phyloP scores from a whole-genome alignment of 2,329 filamentous ascomycete species.

The Mariannaea elegans region DNA sequence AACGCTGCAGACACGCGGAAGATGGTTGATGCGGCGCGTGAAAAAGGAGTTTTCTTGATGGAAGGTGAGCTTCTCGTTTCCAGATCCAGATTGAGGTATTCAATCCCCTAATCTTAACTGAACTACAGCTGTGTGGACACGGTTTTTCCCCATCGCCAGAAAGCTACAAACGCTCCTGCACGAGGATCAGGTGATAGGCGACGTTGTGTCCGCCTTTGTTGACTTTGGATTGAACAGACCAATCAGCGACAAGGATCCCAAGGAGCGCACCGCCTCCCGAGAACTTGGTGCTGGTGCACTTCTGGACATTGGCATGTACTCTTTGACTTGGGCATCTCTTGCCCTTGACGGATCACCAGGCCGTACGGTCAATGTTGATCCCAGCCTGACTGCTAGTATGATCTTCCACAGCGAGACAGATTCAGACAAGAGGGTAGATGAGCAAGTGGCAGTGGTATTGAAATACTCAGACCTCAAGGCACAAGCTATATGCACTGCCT shows the following conservation, averaged over 20 bases:
- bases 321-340: slow-evolving; percentile 49
- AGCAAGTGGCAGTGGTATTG: slow-evolving; percentile 24
- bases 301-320: slow-evolving; percentile 54
- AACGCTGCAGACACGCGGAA: slow-evolving; percentile 49
- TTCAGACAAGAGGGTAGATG: too few species aligned
- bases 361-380: slow-evolving; percentile 48
- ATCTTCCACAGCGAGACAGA: too few species aligned
- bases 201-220: slow-evolving; percentile 48
- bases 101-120: too few species aligned
- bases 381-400: slow-evolving; percentile 46
- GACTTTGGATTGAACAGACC: slow-evolving; percentile 50
- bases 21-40: slow-evolving; percentile 48
- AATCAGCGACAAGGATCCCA: slow-evolving; percentile 40
- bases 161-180: slow-evolving; percentile 47
- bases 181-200: slow-evolving; percentile 49
- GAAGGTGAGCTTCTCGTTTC: too few species aligned
- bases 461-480: slow-evolving; percentile 48
- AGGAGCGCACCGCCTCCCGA: slow-evolving; percentile 47
- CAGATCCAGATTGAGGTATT: too few species aligned
- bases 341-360: slow-evolving; percentile 42
- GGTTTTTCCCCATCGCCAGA: slow-evolving; percentile 49
- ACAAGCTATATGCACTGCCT: slow-evolving; percentile 52
- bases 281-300: slow-evolving; percentile 51
- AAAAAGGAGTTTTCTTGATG: slow-evolving; percentile 51
- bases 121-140: slow-evolving; percentile 59